A percentile compares a stretch with the other conserved stretches of the same genome.
These are phyloP conservation scores for Scheffersomyces stipitis DNA, from an alignment of 805 yeast species.

Conservation along the genomic window DNA sequence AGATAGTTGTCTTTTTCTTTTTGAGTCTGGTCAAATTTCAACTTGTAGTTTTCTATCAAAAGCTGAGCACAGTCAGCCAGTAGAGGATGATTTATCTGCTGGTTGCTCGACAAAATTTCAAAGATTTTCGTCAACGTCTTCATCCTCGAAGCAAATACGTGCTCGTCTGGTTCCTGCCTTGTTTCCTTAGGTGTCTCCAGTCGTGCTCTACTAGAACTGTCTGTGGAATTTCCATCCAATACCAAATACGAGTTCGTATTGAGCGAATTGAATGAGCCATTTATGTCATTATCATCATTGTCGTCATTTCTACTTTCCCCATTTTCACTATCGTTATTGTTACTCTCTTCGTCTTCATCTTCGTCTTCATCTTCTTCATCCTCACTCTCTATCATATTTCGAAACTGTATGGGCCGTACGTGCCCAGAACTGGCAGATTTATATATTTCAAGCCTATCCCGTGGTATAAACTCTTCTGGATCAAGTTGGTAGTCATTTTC, in stretches of 20 bases:
- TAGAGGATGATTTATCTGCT: conserved; percentile 79
- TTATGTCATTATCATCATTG: neutral
- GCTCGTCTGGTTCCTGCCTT: too few species aligned
- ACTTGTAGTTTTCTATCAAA: conserved; percentile 62
- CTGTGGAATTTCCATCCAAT: too few species aligned
- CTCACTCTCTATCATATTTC: conserved; percentile 34
- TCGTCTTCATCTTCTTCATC: conserved; percentile 19
- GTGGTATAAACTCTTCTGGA: conserved; percentile 36
- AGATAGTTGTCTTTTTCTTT: conserved; percentile 78
- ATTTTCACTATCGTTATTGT: conserved; percentile 4
- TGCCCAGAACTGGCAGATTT: conserved; percentile 25
- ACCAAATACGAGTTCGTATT: conserved; percentile 9
- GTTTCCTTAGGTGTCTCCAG: too few species aligned
- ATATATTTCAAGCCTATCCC: conserved; percentile 37
- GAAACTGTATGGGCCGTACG: conserved; percentile 19
- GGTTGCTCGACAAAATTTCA: conserved; percentile 64
- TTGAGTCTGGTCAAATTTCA: conserved; percentile 68
- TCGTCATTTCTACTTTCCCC: neutral
- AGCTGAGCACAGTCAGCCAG: conserved; percentile 81
- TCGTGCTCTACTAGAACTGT: too few species aligned
- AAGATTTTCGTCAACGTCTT: conserved; percentile 64
- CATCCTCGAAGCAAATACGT: conserved; percentile 50
- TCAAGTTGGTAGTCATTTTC: conserved; percentile 18
- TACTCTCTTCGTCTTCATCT: conserved; percentile 14
- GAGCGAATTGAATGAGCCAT: neutral